Base-by-base conservation (phyloP, 495 filamentous ascomycete species). In the Neurospora sublineolata region DNA sequence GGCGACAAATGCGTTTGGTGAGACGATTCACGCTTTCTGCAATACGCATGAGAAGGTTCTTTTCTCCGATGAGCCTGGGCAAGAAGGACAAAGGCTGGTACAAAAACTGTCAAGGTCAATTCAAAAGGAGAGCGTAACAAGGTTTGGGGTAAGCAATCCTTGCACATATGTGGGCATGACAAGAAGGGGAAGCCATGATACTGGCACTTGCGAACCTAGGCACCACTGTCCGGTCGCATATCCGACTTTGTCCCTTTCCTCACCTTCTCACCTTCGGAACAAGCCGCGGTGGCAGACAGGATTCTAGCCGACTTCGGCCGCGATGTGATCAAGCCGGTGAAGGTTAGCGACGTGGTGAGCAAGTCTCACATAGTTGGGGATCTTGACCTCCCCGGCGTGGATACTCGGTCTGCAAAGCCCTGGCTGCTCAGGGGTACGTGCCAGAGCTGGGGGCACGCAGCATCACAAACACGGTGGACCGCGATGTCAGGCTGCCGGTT, bases 1-100 rank as follows among this genome's bases (percentile, higher is more conserved):
- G 1, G 84, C 86, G 0, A 87, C 86, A 2, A 88, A 86, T 73
- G 79, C 81, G 3, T 75, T 84, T 10, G 83, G 86, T 68, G 58
- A 75, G 4, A 78, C 68, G 1, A 86, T 87, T 36, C 76, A 76
- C 3, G 70, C 75, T 1, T 84, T 85, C 42, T 82, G 79, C 68
- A 69, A 76, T 3, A 42, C 42, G 5, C 71, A 83, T 18, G 67
- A 68, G 30, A 72, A 72, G 4, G 39, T 77, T 3, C 73, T 84
- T 12, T 68, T 71, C 0, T 7, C 23, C 0, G 74, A 77, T 37
- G 71, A 74, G 4, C 70, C 78, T 20, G 16, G 69, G 40, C 52
- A 68, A 8, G 46, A 72, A n/a, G 68, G 40, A n/a, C 38, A 81
- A 68, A 73, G 74, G 8, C 58, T 73, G 11, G 36, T 37, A 10